Conservation (phyloP, 106 monocot genomes). For the Dendrobium huoshanense region DNA sequence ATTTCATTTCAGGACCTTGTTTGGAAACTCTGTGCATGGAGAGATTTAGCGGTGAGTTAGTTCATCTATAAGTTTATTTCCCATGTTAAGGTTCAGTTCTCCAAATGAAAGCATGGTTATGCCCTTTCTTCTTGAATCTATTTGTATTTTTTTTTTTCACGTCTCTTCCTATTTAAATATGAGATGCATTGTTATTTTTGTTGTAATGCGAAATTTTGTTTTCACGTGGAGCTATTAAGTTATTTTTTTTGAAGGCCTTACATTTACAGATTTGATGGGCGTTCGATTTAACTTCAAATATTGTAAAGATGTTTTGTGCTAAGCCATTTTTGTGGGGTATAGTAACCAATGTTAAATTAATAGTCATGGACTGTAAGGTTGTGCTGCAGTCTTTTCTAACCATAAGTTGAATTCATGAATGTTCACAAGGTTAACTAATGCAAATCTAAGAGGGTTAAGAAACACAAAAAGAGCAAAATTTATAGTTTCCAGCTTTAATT, state of each 20-base stretch:
- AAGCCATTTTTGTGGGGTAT: too few relatives aligned
- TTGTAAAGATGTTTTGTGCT: too few relatives aligned
- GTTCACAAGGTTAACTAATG: too few relatives aligned
- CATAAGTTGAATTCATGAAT: too few relatives aligned
- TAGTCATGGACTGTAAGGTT: too few relatives aligned
- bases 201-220: not conserved
- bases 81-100: not conserved
- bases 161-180: not conserved
- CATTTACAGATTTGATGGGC: too few relatives aligned
- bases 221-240: not conserved
- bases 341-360: too few relatives aligned
- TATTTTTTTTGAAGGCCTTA: too few relatives aligned
- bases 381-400: too few relatives aligned
- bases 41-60: conserved; percentile 88
- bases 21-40: conserved; percentile 83
- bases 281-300: too few relatives aligned
- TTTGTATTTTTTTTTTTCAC: not conserved
- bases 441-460: too few relatives aligned
- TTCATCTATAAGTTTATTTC: not conserved
- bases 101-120: not conserved
- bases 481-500: not conserved
- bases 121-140: not conserved
- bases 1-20: conserved; percentile 62
- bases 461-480: not conserved
- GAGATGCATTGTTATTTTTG: not conserved